phyloP scores from a whole-genome alignment of 805 yeast genomes.

The Kodamaea laetipori region DNA sequence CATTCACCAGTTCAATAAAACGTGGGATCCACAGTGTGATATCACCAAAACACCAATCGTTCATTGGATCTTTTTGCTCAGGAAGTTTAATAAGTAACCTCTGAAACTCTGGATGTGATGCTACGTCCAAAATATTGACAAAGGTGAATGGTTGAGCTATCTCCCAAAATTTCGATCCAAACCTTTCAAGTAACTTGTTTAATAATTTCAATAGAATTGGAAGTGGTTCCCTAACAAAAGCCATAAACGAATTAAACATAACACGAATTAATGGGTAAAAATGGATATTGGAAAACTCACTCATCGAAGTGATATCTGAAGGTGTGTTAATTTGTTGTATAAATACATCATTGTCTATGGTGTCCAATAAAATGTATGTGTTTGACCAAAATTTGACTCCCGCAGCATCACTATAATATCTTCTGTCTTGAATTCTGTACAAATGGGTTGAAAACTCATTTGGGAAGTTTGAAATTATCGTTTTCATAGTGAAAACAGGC shows the following conservation, averaged over 20 bases:
- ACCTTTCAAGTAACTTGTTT: conserved; percentile 41
- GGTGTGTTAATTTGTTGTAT: conserved; percentile 30
- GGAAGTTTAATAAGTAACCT: conserved; percentile 13
- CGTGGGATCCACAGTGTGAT: conserved; percentile 57
- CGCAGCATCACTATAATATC: conserved; percentile 42
- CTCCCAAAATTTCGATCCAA: conserved; percentile 56
- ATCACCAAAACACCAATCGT: conserved; percentile 27
- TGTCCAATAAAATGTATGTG: conserved; percentile 36
- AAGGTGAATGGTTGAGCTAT: conserved; percentile 55
- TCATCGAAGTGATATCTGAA: conserved; percentile 30
- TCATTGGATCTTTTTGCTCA: conserved; percentile 3
- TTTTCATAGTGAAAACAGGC: conserved; percentile 6
- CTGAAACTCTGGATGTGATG: conserved; percentile 53
- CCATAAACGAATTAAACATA: conserved; percentile 54
- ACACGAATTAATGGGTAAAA: conserved; percentile 42
- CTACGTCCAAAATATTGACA: conserved; percentile 58
- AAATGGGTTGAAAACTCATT: conserved; percentile 60
- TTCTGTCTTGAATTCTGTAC: conserved; percentile 54
- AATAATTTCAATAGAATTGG: conserved; percentile 60
- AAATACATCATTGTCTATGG: conserved; percentile 38
- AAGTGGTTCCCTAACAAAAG: conserved; percentile 50
- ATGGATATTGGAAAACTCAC: conserved; percentile 30
- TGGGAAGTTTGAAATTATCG: conserved; percentile 8
- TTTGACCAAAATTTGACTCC: conserved; percentile 53
- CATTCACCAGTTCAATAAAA: conserved; percentile 45